Evolutionary conservation across 1,139 yeast species (phyloP), one percentile per base, ranked within the genome.

Genomic region (Saccharomyces hybrid): DNA sequence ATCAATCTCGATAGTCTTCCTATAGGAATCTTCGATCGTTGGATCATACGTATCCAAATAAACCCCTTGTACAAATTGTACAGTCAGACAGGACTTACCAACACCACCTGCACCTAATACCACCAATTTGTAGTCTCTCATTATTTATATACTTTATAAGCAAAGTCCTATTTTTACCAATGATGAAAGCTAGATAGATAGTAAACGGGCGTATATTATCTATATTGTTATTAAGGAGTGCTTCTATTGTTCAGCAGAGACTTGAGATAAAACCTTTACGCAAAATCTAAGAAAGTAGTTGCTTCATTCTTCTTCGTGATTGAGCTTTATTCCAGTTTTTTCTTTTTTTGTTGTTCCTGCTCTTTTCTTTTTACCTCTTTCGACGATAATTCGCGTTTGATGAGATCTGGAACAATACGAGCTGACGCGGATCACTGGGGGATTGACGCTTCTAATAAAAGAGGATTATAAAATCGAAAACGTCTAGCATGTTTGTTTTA

Each of bases 81-180:
- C 91, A 50, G 97, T 91, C 59, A 91, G 76, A 31, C 97, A 97
- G 24, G 97, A 88, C 70, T 93, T 93, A 67, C 99, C 99, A 54
- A 93, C 98, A 72, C 97, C 97, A 70, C 98, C 98, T 49, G 97
- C 98, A 53, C 98, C 98, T 51, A 91, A 87, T 53, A 93, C 97
- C 28, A 91, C 97, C 61, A 91, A 76, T 69, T 91, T 88, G 73
- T 87, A 89, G 59, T 74, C 77, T 62, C 73, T 62, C 73, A 69
- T 69, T 44, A 26, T 5, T 31, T 2, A 31, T 31, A 31, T 31
- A 31, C 34, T 31, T 31, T 31, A 31, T 31, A 31, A 2, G 34
- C 34, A 31, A 31, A 31, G 1, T 14, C 7, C 9, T 12, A 14
- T 14, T 7, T n/a, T 5, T 7, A 31, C 34, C 34, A 3, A 31